These are phyloP conservation scores for Scedosporium aurantiacum DNA, from an alignment of 2,329 filamentous ascomycete genomes.

Conservation along the genomic window DNA sequence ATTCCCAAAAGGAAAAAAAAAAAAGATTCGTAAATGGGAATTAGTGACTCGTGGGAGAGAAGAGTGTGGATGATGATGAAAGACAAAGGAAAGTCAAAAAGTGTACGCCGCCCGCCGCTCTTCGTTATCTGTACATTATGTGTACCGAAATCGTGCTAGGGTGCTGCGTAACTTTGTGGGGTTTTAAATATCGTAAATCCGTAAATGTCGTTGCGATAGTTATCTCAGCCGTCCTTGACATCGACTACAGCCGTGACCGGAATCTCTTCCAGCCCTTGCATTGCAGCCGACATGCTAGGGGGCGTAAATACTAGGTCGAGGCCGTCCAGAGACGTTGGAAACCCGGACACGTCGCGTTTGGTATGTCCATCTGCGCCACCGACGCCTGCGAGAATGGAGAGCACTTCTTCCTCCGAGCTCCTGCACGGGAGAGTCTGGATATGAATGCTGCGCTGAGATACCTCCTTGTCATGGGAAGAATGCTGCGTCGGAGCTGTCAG, in stretches of 20 bases:
- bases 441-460: background rate
- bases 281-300: background rate
- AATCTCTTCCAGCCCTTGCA: background rate
- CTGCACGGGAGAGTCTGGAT: background rate
- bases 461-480: background rate
- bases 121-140: background rate
- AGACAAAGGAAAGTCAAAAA: background rate
- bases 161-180: background rate
- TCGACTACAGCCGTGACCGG: background rate
- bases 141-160: background rate
- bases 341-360: background rate
- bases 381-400: background rate
- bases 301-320: background rate
- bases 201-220: background rate
- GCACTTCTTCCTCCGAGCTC: background rate
- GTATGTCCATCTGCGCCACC: background rate
- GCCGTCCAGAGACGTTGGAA: constrained; percentile 1
- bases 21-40: background rate
- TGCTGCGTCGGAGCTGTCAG: background rate
- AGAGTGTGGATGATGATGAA: background rate
- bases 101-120: background rate
- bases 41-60: background rate
- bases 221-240: background rate
- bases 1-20: background rate
- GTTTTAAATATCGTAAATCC: background rate